Conservation (phyloP, 2,329 filamentous ascomycete genomes). For the Diplocarpon mali region DNA sequence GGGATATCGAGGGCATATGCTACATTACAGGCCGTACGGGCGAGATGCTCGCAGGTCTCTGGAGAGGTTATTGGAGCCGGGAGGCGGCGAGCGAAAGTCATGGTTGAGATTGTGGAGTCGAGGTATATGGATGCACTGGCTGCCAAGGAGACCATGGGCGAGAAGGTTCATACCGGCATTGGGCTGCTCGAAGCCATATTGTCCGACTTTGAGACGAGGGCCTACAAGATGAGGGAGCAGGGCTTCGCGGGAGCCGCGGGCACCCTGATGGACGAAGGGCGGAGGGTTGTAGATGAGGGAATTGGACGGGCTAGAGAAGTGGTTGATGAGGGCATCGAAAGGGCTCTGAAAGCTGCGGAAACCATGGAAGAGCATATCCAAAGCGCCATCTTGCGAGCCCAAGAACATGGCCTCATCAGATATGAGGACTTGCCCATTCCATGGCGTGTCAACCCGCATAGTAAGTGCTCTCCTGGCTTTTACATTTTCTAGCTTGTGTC, state of each 20-base stretch:
- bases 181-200: constrained; percentile 78
- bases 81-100: constrained; percentile 68
- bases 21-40: constrained; percentile 75
- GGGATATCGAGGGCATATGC: constrained; percentile 76
- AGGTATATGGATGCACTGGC: constrained; percentile 79
- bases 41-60: constrained; percentile 80
- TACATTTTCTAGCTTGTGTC: too few species aligned
- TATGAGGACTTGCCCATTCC: constrained; percentile 87
- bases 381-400: constrained; percentile 61
- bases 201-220: constrained; percentile 71
- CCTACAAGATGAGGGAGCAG: constrained; percentile 67
- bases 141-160: constrained; percentile 76
- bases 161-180: constrained; percentile 82
- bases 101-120: constrained; percentile 85
- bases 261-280: constrained; percentile 65
- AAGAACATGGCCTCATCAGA: constrained; percentile 69
- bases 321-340: constrained; percentile 70
- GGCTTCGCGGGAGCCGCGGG: constrained; percentile 64
- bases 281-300: constrained; percentile 69
- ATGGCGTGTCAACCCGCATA: constrained; percentile 93
- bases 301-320: constrained; percentile 64
- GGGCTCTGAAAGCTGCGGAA: constrained; percentile 71
- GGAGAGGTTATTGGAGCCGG: constrained; percentile 85
- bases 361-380: constrained; percentile 78
- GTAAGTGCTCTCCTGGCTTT: too few species aligned